Percentiles rank a stretch among this genome's conserved stretches.
These are phyloP conservation scores for Theobroma grandiflorum DNA, from an alignment of 441 rosid species.

Conservation along the genomic window DNA sequence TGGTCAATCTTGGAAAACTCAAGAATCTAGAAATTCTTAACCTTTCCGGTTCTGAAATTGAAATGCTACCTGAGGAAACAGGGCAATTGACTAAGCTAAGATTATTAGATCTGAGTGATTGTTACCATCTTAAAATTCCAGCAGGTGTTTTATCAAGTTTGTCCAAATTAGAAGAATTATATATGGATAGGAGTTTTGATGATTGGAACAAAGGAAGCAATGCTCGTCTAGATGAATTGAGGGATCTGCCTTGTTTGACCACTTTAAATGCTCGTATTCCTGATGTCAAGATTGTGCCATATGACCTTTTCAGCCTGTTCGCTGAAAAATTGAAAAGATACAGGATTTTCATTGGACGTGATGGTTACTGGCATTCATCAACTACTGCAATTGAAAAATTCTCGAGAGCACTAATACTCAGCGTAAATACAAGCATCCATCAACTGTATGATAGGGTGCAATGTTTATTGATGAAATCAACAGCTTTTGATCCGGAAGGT, in stretches of 20 bases:
- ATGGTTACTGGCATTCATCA: not conserved
- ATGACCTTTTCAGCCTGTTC: not conserved
- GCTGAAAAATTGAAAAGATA: not conserved
- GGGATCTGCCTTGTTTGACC: too few relatives aligned
- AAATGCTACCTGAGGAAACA: not conserved
- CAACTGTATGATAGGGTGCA: not conserved
- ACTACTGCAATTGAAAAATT: not conserved
- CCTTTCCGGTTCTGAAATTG: not conserved
- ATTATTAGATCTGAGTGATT: not conserved
- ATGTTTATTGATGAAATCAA: not conserved
- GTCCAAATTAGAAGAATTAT: not conserved
- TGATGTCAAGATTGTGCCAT: not conserved
- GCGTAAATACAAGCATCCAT: not conserved
- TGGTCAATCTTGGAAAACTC: not conserved
- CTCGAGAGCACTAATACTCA: not conserved
- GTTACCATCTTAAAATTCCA: not conserved
- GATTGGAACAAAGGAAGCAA: not conserved
- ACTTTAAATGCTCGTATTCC: not conserved
- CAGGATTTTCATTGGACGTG: not conserved
- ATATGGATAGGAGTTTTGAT: not conserved
- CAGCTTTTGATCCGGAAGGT: too few relatives aligned
- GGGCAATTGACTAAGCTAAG: not conserved
- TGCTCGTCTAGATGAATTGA: too few relatives aligned
- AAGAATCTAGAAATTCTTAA: not conserved
- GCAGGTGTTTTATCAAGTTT: not conserved